Evolutionary conservation across 1,284 basidiomycete species (phyloP).

Genomic region (Peniophora sp.): DNA sequence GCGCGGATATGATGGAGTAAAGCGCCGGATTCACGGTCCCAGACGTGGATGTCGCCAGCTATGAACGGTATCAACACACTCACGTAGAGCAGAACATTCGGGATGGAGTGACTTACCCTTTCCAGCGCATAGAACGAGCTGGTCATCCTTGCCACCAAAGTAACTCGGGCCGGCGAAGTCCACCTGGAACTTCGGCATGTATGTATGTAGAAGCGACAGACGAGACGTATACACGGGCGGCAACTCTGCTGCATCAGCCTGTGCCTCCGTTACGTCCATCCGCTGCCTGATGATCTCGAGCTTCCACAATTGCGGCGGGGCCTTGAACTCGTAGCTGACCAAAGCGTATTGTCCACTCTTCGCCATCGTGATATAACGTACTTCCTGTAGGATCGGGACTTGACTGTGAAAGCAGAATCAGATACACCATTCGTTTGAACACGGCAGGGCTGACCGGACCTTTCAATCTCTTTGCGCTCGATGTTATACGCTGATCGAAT

Average conservation of each 20-base stretch:
- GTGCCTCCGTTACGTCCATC: conserved; percentile 14
- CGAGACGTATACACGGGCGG: conserved; percentile 28
- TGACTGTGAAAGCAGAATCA: too few relatives aligned
- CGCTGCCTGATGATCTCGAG: conserved; percentile 55
- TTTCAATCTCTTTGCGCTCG: conserved; percentile 54
- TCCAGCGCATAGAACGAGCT: conserved; percentile 67
- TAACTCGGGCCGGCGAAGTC: conserved; percentile 75
- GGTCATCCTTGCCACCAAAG: conserved; percentile 71
- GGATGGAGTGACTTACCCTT: conserved; percentile 43
- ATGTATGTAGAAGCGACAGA: conserved; percentile 56
- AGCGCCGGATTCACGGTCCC: conserved; percentile 70
- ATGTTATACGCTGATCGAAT: conserved; percentile 70
- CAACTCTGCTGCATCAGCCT: conserved; percentile 9
- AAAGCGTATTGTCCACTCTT: conserved; percentile 55
- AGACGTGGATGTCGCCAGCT: conserved; percentile 79
- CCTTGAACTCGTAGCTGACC: conserved; percentile 69
- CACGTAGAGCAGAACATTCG: not conserved
- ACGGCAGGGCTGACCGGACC: conserved; percentile 32
- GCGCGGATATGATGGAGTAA: conserved; percentile 59
- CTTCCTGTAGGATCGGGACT: conserved; percentile 70
- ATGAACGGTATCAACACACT: conserved; percentile 5
- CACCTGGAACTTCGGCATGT: conserved; percentile 58
- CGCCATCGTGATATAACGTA: conserved; percentile 64
- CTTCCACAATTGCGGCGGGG: conserved; percentile 76
- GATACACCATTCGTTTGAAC: too few relatives aligned